A percentile compares a stretch with the other conserved stretches of the same genome.
These are phyloP conservation scores for Physcomitrellopsis africana DNA, from an alignment of 225 moss, liverwort and hornwort genomes.

Conservation along the genomic window DNA sequence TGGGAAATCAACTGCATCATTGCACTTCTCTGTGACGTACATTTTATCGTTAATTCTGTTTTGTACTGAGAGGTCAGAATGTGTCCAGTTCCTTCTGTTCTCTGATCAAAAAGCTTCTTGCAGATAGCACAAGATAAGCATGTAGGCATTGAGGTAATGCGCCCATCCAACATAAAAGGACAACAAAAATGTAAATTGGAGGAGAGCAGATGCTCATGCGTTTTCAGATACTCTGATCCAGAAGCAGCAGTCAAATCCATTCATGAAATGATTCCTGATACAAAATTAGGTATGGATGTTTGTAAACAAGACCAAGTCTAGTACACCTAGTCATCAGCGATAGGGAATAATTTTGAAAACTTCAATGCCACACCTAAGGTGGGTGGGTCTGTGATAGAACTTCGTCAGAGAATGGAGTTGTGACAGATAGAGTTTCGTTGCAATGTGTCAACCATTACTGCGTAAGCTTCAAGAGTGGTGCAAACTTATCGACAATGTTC, in stretches of 20 bases:
- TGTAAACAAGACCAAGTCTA: constrained; percentile 9
- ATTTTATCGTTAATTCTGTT: no score
- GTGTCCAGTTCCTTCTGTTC: no score
- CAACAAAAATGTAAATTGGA: constrained; percentile 40
- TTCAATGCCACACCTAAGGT: background rate
- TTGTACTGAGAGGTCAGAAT: no score
- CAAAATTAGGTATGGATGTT: background rate
- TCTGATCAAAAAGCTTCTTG: constrained; percentile 12
- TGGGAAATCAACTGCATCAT: background rate
- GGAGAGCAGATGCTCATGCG: constrained; percentile 34
- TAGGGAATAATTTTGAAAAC: no score
- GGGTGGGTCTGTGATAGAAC: constrained; percentile 26
- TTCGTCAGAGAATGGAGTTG: constrained; percentile 35
- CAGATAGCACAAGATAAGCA: constrained; percentile 41
- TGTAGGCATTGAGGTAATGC: constrained; percentile 36
- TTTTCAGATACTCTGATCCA: constrained; percentile 40
- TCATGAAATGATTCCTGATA: background rate
- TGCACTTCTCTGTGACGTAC: no score
- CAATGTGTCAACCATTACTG: constrained; percentile 47
- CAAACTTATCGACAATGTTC: constrained; percentile 45
- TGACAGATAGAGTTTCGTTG: constrained; percentile 41
- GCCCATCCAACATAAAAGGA: constrained; percentile 28
- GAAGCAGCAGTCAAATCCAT: constrained; percentile 30
- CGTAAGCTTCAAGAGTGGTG: constrained; percentile 56
- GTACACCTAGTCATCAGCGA: background rate